These are phyloP conservation scores for Saprolegnia parasitica DNA, from an alignment of 352 stramenopile genomes.

Conservation along the genomic window DNA sequence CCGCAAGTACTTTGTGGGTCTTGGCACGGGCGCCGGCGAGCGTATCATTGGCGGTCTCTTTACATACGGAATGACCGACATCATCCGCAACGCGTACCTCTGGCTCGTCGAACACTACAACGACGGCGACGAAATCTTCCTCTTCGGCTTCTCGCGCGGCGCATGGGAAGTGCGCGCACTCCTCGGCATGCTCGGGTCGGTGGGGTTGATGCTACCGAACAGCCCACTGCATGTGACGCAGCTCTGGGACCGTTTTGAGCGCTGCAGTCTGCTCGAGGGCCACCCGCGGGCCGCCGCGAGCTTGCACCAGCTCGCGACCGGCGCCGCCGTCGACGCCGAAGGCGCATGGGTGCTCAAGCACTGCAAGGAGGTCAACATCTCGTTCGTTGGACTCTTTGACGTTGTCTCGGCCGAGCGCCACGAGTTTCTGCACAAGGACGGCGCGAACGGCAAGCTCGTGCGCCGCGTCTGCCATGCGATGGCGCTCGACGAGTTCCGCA, in stretches of 20 bases:
- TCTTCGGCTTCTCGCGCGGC: constrained; percentile 3
- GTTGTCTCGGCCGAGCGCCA: constrained; percentile 3
- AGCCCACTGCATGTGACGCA: background rate
- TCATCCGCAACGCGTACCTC: constrained; percentile 11
- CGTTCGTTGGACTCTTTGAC: constrained; percentile 3
- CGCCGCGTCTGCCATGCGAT: background rate
- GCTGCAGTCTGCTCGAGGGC: background rate
- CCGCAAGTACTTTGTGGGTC: constrained; percentile 3
- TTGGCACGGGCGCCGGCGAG: background rate
- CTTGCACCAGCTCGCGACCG: constrained; percentile 1
- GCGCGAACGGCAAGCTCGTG: background rate
- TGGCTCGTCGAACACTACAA: constrained; percentile 8
- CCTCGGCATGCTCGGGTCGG: background rate
- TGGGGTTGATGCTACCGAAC: background rate
- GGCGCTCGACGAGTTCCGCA: constrained; percentile 1
- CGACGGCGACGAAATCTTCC: constrained; percentile 3
- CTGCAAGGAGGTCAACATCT: constrained; percentile 4
- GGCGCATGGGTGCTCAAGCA: background rate
- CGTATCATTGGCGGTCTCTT: background rate
- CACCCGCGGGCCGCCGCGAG: background rate
- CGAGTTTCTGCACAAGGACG: background rate
- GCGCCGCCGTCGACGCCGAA: background rate
- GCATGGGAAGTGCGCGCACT: constrained; percentile 1
- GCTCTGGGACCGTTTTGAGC: background rate
- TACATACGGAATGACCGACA: constrained; percentile 8